phyloP scores from a whole-genome alignment of 352 stramenopile genomes.

The Globisporangium emineosum region DNA sequence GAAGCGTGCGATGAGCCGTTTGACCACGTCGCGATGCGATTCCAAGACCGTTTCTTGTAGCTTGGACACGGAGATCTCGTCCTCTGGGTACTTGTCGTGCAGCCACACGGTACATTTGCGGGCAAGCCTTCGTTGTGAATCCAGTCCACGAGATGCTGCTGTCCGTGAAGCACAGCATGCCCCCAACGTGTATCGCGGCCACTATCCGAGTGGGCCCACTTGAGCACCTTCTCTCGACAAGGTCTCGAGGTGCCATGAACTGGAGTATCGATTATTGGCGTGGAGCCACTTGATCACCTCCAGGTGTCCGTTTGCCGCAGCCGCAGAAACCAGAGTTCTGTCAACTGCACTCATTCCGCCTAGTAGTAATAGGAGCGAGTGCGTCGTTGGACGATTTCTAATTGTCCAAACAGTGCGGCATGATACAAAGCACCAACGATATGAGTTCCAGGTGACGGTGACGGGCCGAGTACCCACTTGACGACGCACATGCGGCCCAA shows the following conservation, averaged over 20 bases:
- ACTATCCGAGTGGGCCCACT: background rate
- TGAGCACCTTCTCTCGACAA: background rate
- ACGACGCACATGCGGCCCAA: no score
- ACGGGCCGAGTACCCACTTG: no score
- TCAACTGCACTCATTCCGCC: background rate
- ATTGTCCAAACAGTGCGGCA: no score
- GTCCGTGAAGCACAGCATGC: background rate
- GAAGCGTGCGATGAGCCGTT: background rate
- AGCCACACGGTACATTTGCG: background rate
- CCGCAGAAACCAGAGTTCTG: background rate
- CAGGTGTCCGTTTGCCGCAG: background rate
- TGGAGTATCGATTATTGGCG: no score
- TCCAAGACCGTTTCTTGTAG: background rate
- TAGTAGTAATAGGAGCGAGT: background rate
- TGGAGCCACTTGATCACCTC: background rate
- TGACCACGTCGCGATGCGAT: background rate
- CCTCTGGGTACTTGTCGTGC: background rate
- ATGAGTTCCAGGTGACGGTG: no score
- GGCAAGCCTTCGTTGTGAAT: background rate
- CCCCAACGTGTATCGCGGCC: background rate
- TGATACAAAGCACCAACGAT: no score
- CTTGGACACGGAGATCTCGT: background rate
- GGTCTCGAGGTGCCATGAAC: background rate
- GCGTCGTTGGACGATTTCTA: no score
- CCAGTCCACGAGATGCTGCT: slow-evolving; percentile 2